Evolutionary conservation across 2,329 filamentous ascomycete species (phyloP).

Genomic region (Epichloe brachyelytri): DNA sequence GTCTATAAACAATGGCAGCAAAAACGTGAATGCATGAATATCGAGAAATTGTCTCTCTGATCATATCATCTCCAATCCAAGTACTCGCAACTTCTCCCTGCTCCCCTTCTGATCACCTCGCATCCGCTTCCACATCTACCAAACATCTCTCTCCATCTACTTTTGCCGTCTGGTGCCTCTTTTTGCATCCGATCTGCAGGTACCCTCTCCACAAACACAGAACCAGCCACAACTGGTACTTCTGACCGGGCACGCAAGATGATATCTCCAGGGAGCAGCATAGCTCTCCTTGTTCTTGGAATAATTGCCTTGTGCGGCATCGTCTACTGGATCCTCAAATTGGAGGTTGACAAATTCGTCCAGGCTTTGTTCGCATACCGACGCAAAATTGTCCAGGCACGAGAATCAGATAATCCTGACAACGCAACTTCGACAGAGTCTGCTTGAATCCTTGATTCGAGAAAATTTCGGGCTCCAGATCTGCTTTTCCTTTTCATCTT

Average conservation of each 20-base stretch:
- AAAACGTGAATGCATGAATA: not conserved
- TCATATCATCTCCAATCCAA: not conserved
- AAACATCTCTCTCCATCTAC: not conserved
- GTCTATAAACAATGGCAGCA: not conserved
- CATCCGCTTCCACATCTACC: not conserved
- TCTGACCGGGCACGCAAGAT: not conserved
- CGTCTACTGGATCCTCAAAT: slow-evolving; percentile 18
- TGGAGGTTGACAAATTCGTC: slow-evolving; percentile 18
- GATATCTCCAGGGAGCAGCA: slow-evolving; percentile 8
- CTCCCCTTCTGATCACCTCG: not conserved
- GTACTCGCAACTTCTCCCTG: not conserved
- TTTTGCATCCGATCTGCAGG: not conserved
- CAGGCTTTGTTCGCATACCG: slow-evolving; percentile 13
- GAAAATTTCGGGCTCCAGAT: not conserved
- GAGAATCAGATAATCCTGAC: not conserved
- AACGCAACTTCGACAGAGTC: not conserved
- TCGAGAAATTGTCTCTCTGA: not conserved
- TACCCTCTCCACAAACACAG: not conserved
- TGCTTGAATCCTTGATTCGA: not conserved
- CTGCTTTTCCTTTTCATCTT: not conserved
- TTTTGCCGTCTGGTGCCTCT: not conserved
- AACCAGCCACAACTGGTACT: not conserved
- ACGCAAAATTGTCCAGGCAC: not conserved
- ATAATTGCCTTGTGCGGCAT: slow-evolving; percentile 17
- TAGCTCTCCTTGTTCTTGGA: slow-evolving; percentile 21